Conservation (phyloP, 2,329 filamentous ascomycete genomes). For the Pseudogymnoascus sp. region DNA sequence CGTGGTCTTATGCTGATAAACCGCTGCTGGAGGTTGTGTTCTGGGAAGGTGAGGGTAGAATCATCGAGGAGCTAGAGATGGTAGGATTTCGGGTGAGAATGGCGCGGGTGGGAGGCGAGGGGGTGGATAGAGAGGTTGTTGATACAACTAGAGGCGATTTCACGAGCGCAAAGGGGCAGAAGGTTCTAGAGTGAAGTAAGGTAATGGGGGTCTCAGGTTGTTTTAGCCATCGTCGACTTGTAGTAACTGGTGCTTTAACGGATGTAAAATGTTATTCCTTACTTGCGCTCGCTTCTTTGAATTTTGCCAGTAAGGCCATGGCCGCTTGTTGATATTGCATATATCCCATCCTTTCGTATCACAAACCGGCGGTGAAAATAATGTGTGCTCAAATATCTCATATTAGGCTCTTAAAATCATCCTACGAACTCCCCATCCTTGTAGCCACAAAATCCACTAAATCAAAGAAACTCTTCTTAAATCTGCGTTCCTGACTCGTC, state of each 20-base stretch:
- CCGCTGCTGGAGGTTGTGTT: constrained; percentile 6
- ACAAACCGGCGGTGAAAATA: background rate
- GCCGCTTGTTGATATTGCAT: background rate
- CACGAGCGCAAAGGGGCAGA: background rate
- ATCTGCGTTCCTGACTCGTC: constrained; percentile 36
- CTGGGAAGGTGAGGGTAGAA: background rate
- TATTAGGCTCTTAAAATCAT: background rate
- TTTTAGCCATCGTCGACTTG: too few species aligned
- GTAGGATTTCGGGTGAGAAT: background rate
- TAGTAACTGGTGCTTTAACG: too few species aligned
- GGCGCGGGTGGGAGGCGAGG: background rate
- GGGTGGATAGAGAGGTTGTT: background rate
- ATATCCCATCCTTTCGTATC: background rate
- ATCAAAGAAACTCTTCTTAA: constrained; percentile 44
- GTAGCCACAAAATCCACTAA: constrained; percentile 38
- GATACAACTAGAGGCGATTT: background rate
- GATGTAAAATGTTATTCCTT: too few species aligned
- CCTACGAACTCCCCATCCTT: background rate
- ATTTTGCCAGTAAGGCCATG: too few species aligned
- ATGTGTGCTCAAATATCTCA: background rate
- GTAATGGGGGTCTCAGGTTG: too few species aligned
- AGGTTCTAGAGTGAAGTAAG: background rate
- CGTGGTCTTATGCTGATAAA: background rate
- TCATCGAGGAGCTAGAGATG: background rate
- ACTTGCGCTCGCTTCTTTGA: too few species aligned